Evolutionary conservation across 2,329 filamentous ascomycete species (phyloP), one percentile per base, ranked within the genome.

Genomic region (Samsoniella hepiali): DNA sequence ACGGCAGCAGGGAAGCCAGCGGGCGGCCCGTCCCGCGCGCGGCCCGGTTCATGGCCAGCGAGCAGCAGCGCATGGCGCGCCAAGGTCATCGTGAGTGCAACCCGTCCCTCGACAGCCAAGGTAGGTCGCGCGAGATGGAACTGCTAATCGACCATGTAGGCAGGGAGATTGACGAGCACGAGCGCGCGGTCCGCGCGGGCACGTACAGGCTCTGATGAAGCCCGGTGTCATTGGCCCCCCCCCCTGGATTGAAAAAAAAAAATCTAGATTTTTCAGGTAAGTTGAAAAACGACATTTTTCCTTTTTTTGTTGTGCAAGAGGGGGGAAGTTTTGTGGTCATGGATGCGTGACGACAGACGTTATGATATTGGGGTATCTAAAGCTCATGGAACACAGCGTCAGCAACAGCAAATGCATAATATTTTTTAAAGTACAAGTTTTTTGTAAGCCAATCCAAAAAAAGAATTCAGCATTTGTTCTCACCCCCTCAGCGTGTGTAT

Each of bases 311-410:
- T 15, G 5, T 13, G 9, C 36, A 47, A n/a, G 2, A 27, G 2
- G 2, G 15, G 38, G 9, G 34, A 27, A 31, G n/a, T n/a, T n/a
- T n/a, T n/a, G n/a, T 42, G 31, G 29, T 22, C 13, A 34, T 38
- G 15, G 22, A 29, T 15, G 10, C n/a, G 38, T 53, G 58, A 45
- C 49, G 58, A 61, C 47, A 40, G 58, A 61, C 58, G n/a, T 49
- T 44, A 61, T 51, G 58, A 61, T 54, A 45, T 60, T 40, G 57
- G 45, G 58, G 58, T 61, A 61, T 61, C 58, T 61, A 61, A 51
- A 61, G 58, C 58, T 60, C 58, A 45, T 54, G 36, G 49, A 13
- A n/a, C n/a, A 49, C 38, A 51, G 58, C 58, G 58, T 61, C 58
- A 61, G 47, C 58, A 47, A 45, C n/a, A n/a, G n/a, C n/a, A n/a